These are phyloP conservation scores for Pelargonium fulgidum DNA, from an alignment of 441 rosid genomes.

Conservation along the genomic window DNA sequence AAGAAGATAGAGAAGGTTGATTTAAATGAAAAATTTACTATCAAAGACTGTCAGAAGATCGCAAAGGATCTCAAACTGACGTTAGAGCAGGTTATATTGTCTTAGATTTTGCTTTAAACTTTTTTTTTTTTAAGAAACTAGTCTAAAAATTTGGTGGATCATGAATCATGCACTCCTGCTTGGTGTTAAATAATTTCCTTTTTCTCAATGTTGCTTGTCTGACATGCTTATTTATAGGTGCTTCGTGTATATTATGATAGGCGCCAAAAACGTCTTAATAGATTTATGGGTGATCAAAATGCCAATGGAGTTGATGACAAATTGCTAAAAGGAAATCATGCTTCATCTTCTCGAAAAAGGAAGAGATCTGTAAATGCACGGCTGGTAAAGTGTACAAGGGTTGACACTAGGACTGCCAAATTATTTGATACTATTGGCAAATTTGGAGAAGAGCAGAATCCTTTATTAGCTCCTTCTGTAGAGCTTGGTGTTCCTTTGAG, in stretches of 20 bases:
- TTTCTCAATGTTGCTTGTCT: constrained; percentile 12
- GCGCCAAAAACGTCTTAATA: constrained; percentile 41
- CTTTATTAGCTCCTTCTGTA: constrained; percentile 23
- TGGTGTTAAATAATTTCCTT: constrained; percentile 3
- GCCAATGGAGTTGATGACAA: constrained; percentile 27
- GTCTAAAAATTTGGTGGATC: neutral
- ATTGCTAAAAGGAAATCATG: constrained; percentile 25
- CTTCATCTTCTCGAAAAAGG: constrained; percentile 46
- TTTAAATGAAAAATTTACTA: constrained; percentile 51
- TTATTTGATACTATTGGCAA: constrained; percentile 30
- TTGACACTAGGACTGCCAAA: constrained; percentile 27
- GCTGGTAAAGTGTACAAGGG: constrained; percentile 31
- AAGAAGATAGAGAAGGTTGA: constrained; percentile 38
- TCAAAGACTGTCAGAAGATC: constrained; percentile 68
- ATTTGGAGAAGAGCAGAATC: constrained; percentile 29
- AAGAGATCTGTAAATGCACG: constrained; percentile 37
- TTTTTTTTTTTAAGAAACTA: neutral
- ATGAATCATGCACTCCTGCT: neutral
- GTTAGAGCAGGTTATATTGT: constrained; percentile 64
- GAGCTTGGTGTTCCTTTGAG: constrained; percentile 32
- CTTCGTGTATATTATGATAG: constrained; percentile 65
- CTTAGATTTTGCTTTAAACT: constrained; percentile 11
- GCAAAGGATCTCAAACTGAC: constrained; percentile 80
- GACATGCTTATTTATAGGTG: constrained; percentile 41
- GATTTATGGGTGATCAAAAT: constrained; percentile 34